Evolutionary conservation across 352 stramenopile genomes (phyloP), one percentile per base, ranked within the genome.

Genomic region (Poterioochromonas sp.): DNA sequence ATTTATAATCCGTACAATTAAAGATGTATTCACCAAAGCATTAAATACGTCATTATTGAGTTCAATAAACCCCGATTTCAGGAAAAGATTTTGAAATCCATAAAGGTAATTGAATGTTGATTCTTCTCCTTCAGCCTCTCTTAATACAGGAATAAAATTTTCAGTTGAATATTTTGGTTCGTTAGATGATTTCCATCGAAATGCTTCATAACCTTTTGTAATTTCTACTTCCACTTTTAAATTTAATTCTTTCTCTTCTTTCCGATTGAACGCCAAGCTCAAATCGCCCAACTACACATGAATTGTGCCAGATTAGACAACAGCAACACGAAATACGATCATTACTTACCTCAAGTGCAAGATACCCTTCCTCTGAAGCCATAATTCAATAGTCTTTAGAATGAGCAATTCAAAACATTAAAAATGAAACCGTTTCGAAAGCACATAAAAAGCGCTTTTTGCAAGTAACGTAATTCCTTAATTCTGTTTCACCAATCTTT

Each of bases 41-140:
- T 65, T 76, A 5, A 76, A 40, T 29, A 64, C 69, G 11, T 76
- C 69, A 29, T 18, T 20, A 43, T 65, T 76, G 5, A 76, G n/a
- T 26, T 76, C 69, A 29, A 76, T 64, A 63, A 37, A 76, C 11
- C 32, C 69, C 2, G 69, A 65, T 11, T 35, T 12, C n/a, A 76
- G 29, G 8, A 35, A 68, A 11, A 76, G 8, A 63, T 35, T 60
- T 11, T 60, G 2, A 63, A 76, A 76, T 37, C 69, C 69, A 40
- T 37, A 39, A 22, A 68, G 8, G 37, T 76, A 76, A 3, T 43
- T 68, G 15, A 29, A 53, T 3, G 54, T 3, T 29, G 32, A 5
- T 34, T 11, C 39, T 34, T 47, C 65, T 37, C 54, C 39, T 29
- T 35, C 11, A 22, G 2, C 40, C 11, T 76, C n/a, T 40, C 69